phyloP scores from a whole-genome alignment of 305 asterid genomes.

The Fraxinus nigra region DNA sequence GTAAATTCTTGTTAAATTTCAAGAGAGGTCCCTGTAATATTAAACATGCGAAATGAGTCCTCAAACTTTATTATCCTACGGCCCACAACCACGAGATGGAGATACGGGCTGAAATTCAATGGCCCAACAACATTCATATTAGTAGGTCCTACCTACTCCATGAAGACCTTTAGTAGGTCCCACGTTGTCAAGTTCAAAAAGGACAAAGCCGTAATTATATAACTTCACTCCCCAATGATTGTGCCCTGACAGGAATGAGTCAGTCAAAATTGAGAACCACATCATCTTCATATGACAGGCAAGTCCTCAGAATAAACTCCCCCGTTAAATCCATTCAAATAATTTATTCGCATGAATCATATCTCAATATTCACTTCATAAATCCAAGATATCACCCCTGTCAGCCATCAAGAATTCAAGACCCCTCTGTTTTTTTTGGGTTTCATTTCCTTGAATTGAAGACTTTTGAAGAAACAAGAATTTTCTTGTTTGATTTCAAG shows the following conservation, averaged over 20 bases:
- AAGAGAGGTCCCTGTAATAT: not conserved
- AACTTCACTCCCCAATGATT: not conserved
- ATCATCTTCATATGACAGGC: not conserved
- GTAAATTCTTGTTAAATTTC: not conserved
- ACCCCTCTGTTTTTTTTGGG: not conserved
- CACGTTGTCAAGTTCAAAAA: not conserved
- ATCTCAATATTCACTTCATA: not conserved
- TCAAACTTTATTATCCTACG: not conserved
- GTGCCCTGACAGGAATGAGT: not conserved
- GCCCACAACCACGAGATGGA: not conserved
- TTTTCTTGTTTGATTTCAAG: not conserved
- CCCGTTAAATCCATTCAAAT: not conserved
- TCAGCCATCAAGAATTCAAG: constrained; percentile 1
- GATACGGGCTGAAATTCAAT: not conserved
- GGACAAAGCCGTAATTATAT: not conserved
- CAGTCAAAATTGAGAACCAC: not conserved
- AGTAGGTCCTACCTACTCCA: not conserved
- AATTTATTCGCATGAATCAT: not conserved
- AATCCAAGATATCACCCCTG: not conserved
- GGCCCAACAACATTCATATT: not conserved
- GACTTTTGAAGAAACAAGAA: not conserved
- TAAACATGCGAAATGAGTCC: not conserved
- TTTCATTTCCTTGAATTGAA: not conserved
- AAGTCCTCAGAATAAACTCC: not conserved
- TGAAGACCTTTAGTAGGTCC: not conserved